Evolutionary conservation across 176 grass and related monocot genomes (phyloP), one percentile per base, ranked within the genome.

Genomic region (Lolium multiflorum): DNA sequence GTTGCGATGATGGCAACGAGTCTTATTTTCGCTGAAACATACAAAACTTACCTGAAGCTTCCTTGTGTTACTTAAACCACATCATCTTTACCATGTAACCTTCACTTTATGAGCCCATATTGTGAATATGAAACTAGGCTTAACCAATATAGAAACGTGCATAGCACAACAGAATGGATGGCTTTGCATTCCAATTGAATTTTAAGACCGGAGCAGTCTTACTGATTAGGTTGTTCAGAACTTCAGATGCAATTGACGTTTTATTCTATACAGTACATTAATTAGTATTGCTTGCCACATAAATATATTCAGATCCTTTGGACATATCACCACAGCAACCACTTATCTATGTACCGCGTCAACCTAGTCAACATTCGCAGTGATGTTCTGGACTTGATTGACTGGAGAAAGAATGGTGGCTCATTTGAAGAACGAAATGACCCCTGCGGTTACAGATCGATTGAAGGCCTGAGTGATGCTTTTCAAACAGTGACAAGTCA

Each of bases 31-130:
- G 2, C 41, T 12, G 13, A 75, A 75, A 24, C 20, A 28, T 16
- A 63, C 55, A 84, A 25, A 84, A 78, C 52, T 4, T 41, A 59
- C 31, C 24, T 80, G 66, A 58, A 58, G 38, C 60, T 82, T 41
- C 17, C 17, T 37, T 73, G 48, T 73, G 12, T 73, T 25, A 80
- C n/a, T 43, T 15, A 15, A 0, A 71, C 24, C 18, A 3, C 2
- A 72, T 37, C 31, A 51, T 37, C 58, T 37, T 47, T 62, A 49
- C 58, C 24, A 80, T 13, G 24, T 50, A 10, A 11, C 5, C 4
- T 57, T 82, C 17, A 67, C 13, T 11, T 17, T 48, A 31, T 58
- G 31, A 66, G 7, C 1, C 14, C 20, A 56, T 47, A 66, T 31
- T 37, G 38, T 56, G 60, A 61, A 16, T 24, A 74, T 39, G 28